Evolutionary conservation across 768 basidiomycete genomes (phyloP).

Genomic region (Chlorophyllum brunneum): DNA sequence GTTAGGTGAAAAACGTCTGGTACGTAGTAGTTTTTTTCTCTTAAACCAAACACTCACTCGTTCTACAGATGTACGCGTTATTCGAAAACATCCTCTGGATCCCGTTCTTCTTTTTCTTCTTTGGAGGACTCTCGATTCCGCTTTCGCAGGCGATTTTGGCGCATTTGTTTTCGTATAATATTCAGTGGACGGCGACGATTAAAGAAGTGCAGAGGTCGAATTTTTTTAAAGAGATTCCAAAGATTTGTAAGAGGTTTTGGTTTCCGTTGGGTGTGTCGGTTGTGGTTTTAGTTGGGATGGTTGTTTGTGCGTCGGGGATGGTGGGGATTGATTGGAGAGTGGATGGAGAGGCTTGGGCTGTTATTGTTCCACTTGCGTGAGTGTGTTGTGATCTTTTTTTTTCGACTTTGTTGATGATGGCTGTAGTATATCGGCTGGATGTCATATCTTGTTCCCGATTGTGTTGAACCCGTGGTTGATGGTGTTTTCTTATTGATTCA

Average conservation of each 20-base stretch:
- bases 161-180: slow-evolving; percentile 56
- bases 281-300: slow-evolving; percentile 53
- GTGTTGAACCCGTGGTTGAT: slow-evolving; percentile 48
- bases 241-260: slow-evolving; percentile 70
- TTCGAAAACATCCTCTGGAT: slow-evolving; percentile 62
- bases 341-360: slow-evolving; percentile 60
- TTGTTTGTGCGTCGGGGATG: slow-evolving; percentile 43
- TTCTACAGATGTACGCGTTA: slow-evolving; percentile 37
- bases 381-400: too few species aligned
- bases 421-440: slow-evolving; percentile 56
- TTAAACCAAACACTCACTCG: slow-evolving; percentile 12
- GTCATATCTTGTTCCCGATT: slow-evolving; percentile 70
- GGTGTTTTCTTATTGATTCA: slow-evolving; percentile 71
- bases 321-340: slow-evolving; percentile 59
- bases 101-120: slow-evolving; percentile 83
- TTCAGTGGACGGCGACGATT: slow-evolving; percentile 54
- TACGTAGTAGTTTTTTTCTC: slow-evolving; percentile 20
- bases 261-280: slow-evolving; percentile 48
- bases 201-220: slow-evolving; percentile 87
- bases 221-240: slow-evolving; percentile 89
- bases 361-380: slow-evolving; percentile 72
- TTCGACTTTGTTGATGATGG: neutral
- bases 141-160: slow-evolving; percentile 65
- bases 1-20: slow-evolving; percentile 51
- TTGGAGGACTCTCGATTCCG: slow-evolving; percentile 70